Evolutionary conservation across 306 rosid genomes (phyloP).

Genomic region (Potentilla sterilis): DNA sequence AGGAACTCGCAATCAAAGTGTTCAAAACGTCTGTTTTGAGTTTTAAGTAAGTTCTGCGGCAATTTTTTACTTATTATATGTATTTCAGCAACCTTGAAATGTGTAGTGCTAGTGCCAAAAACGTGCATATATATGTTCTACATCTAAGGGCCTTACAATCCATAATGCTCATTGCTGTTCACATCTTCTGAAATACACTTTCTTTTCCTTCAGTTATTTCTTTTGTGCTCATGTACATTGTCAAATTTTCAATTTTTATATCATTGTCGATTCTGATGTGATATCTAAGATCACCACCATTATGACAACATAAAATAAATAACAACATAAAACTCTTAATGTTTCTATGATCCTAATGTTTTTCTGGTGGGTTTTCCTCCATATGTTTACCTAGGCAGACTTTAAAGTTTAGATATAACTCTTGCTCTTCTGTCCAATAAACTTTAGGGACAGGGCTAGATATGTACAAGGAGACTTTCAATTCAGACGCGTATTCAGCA

Average conservation of each 20-base stretch:
- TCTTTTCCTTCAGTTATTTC: neutral
- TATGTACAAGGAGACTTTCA: conserved; percentile 87
- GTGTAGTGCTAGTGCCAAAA: neutral
- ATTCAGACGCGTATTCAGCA: conserved; percentile 72
- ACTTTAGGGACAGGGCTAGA: conserved; percentile 80
- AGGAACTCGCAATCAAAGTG: conserved; percentile 78
- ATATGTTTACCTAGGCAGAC: neutral
- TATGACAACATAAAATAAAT: too few relatives aligned
- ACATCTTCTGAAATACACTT: neutral
- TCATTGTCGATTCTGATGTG: neutral
- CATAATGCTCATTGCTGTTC: neutral
- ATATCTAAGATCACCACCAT: neutral
- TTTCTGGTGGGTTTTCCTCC: neutral
- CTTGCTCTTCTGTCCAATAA: conserved; percentile 14
- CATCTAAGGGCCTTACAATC: neutral
- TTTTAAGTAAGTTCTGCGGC: conserved; percentile 54
- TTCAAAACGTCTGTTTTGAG: conserved; percentile 83
- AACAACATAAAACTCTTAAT: too few relatives aligned
- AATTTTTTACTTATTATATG: conserved; percentile 8
- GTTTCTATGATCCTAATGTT: neutral
- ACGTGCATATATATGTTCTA: neutral
- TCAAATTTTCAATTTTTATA: neutral
- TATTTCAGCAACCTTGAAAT: neutral
- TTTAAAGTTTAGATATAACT: conserved; percentile 13
- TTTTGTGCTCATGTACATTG: neutral